A percentile compares a stretch with the other conserved stretches of the same genome.
phyloP scores from a whole-genome alignment of 495 filamentous ascomycete species.

The Platismatia glauca region DNA sequence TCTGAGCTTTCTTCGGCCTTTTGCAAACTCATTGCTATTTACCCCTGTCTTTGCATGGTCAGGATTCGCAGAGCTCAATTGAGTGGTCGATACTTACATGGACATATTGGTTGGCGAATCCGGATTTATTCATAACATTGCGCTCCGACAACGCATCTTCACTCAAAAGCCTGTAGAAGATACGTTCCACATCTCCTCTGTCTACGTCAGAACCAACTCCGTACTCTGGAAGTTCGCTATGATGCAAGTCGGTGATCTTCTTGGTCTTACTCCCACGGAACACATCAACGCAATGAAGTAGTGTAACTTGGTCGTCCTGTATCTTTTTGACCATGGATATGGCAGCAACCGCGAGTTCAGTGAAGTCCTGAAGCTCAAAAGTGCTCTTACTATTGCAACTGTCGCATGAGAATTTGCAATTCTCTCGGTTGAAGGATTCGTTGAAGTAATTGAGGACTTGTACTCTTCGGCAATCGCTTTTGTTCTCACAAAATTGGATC shows the following conservation, averaged over 20 bases:
- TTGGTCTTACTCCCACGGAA: slow-evolving; percentile 47
- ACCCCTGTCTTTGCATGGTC: slow-evolving; percentile 37
- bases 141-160: slow-evolving; percentile 53
- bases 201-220: slow-evolving; percentile 49
- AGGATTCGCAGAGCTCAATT: slow-evolving; percentile 8
- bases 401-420: slow-evolving; percentile 72
- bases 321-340: slow-evolving; percentile 54
- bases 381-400: slow-evolving; percentile 65
- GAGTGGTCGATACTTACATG: slow-evolving; percentile 31
- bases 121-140: slow-evolving; percentile 50
- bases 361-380: slow-evolving; percentile 67
- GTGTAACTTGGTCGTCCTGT: slow-evolving; percentile 45
- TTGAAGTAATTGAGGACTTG: slow-evolving; percentile 90
- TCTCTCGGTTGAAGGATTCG: slow-evolving; percentile 61
- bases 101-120: slow-evolving; percentile 55
- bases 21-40: slow-evolving; percentile 43
- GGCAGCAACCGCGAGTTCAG: slow-evolving; percentile 58
- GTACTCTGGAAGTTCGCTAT: slow-evolving; percentile 42
- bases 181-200: slow-evolving; percentile 52
- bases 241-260: slow-evolving; percentile 41
- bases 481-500: slow-evolving; percentile 79
- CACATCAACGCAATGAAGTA: slow-evolving; percentile 49
- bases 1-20: slow-evolving; percentile 43
- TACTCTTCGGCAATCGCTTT: slow-evolving; percentile 71
- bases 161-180: slow-evolving; percentile 53